These are phyloP conservation scores for Arthrinium puccinioides DNA, from an alignment of 2,329 filamentous ascomycete species.

Conservation along the genomic window DNA sequence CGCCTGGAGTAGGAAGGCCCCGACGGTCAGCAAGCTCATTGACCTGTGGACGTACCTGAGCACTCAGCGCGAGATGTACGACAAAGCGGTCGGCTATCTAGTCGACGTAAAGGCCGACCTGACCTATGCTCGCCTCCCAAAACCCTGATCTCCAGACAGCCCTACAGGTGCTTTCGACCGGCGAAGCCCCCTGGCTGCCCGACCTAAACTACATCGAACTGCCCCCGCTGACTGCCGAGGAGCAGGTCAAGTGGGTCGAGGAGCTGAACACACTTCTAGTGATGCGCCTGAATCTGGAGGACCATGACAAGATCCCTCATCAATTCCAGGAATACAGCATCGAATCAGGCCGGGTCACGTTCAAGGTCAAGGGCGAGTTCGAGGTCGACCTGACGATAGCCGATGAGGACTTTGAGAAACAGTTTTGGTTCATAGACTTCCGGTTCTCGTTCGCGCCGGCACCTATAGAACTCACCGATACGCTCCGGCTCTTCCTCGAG, in stretches of 20 bases:
- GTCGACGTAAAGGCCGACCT: slow-evolving; percentile 68
- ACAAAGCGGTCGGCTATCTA: slow-evolving; percentile 53
- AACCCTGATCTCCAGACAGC: slow-evolving; percentile 89
- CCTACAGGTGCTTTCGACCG: slow-evolving; percentile 73
- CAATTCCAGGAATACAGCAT: slow-evolving; percentile 74
- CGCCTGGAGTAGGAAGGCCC: slow-evolving; percentile 78
- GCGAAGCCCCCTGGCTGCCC: slow-evolving; percentile 70
- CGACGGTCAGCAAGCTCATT: slow-evolving; percentile 78
- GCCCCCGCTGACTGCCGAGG: slow-evolving; percentile 60
- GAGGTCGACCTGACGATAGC: slow-evolving; percentile 89
- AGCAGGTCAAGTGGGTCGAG: slow-evolving; percentile 67
- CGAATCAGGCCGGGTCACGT: slow-evolving; percentile 81
- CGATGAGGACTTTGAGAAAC: slow-evolving; percentile 72
- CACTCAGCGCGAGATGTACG: slow-evolving; percentile 53
- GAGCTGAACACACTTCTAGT: slow-evolving; percentile 80
- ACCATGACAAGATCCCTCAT: slow-evolving; percentile 67
- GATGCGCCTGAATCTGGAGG: slow-evolving; percentile 76
- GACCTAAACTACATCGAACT: slow-evolving; percentile 76
- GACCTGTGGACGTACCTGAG: slow-evolving; percentile 75
- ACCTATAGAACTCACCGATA: slow-evolving; percentile 51
- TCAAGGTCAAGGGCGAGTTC: slow-evolving; percentile 75
- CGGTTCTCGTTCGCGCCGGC: slow-evolving; percentile 74
- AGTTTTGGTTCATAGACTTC: slow-evolving; percentile 93
- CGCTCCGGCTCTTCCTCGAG: slow-evolving; percentile 61
- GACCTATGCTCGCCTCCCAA: slow-evolving; percentile 67